Evolutionary conservation across 2,329 filamentous ascomycete genomes (phyloP).

Genomic region (Aureobasidium sp.): DNA sequence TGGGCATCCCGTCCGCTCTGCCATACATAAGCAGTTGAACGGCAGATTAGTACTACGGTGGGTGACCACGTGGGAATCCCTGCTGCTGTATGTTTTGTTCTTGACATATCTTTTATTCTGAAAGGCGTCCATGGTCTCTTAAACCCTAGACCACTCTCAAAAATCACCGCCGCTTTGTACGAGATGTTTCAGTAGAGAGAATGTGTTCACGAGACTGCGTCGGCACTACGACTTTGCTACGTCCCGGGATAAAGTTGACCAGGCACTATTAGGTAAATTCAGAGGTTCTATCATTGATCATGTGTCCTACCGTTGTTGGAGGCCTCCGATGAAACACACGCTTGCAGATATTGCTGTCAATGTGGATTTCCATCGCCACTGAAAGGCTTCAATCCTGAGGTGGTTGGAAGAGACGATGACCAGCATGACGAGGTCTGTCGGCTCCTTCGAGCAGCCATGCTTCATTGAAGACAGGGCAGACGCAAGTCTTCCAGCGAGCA

Average conservation of each 20-base stretch:
- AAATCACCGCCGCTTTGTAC: not conserved
- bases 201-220: not conserved
- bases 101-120: too few relatives aligned
- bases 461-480: not conserved
- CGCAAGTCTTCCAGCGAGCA: constrained; percentile 5
- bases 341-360: not conserved
- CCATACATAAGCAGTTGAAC: too few relatives aligned
- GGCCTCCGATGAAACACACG: not conserved
- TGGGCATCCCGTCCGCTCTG: too few relatives aligned
- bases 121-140: not conserved
- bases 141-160: not conserved
- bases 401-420: not conserved
- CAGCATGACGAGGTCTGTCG: not conserved
- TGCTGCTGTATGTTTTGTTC: too few relatives aligned
- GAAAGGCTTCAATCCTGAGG: not conserved
- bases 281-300: too few relatives aligned
- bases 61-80: too few relatives aligned
- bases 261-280: too few relatives aligned
- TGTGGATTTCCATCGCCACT: not conserved
- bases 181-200: not conserved
- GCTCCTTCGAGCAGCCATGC: not conserved
- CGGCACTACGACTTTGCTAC: not conserved
- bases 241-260: not conserved
- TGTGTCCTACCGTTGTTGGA: not conserved
- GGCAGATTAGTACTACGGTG: too few relatives aligned